phyloP scores from a whole-genome alignment of 306 rosid genomes.

The Acacia crassicarpa region DNA sequence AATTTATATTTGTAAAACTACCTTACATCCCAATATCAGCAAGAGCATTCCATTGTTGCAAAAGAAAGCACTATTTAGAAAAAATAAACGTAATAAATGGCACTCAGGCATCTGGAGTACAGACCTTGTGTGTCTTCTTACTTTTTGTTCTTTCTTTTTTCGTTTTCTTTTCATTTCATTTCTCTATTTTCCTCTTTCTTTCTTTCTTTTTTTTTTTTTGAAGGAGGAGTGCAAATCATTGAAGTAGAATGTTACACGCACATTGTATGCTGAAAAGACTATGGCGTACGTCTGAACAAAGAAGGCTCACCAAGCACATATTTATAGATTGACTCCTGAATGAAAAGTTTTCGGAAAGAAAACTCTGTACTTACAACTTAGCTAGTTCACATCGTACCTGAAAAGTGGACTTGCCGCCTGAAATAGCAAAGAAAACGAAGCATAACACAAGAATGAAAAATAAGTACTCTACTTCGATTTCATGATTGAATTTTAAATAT shows the following conservation, averaged over 20 bases:
- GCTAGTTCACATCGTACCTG: constrained; percentile 62
- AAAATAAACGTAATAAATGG: neutral
- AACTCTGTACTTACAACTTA: constrained; percentile 22
- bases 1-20: constrained; percentile 18
- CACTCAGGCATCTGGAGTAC: neutral
- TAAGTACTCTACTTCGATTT: constrained; percentile 22
- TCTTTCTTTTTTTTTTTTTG: neutral
- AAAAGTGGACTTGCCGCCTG: constrained; percentile 64
- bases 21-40: constrained; percentile 1
- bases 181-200: too few relatives aligned
- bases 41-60: neutral
- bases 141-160: neutral
- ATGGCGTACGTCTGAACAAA: neutral
- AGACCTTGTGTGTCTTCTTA: neutral
- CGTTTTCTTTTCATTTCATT: too few relatives aligned
- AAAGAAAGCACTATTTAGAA: neutral
- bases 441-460: neutral
- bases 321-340: neutral
- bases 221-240: neutral
- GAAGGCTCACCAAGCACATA: neutral
- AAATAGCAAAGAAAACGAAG: constrained; percentile 31
- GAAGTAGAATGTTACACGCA: neutral
- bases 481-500: neutral
- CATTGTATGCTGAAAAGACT: neutral
- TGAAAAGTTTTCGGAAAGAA: neutral